phyloP scores from a whole-genome alignment of 2,329 filamentous ascomycete species.

The Zasmidium citrigriseum region DNA sequence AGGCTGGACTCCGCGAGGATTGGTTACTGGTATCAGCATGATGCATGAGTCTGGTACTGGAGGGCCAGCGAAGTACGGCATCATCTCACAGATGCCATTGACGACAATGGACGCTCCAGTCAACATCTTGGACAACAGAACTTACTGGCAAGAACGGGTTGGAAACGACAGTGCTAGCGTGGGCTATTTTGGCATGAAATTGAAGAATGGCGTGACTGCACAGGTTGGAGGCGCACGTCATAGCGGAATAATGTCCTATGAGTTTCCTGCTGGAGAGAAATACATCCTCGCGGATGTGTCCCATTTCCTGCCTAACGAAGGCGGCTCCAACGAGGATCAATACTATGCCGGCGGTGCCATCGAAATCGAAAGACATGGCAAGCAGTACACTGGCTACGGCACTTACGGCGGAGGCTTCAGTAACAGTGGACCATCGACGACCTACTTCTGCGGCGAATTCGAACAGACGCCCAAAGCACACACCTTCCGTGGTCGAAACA shows the following conservation, averaged over 20 bases:
- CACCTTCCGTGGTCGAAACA: constrained; percentile 36
- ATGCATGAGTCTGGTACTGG: constrained; percentile 69
- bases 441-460: constrained; percentile 65
- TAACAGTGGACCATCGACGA: constrained; percentile 52
- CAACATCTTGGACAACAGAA: constrained; percentile 42
- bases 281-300: constrained; percentile 64
- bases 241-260: constrained; percentile 63
- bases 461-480: constrained; percentile 42
- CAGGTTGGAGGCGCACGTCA: constrained; percentile 60
- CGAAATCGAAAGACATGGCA: constrained; percentile 47
- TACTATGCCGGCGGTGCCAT: constrained; percentile 62
- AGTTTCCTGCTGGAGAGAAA: constrained; percentile 51
- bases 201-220: constrained; percentile 58
- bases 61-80: constrained; percentile 69
- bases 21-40: constrained; percentile 41
- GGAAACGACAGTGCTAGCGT: constrained; percentile 51
- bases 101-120: constrained; percentile 45
- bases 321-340: constrained; percentile 48
- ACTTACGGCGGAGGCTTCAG: constrained; percentile 68
- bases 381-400: constrained; percentile 58
- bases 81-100: constrained; percentile 54
- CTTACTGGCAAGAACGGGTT: constrained; percentile 40
- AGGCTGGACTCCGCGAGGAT: constrained; percentile 39
- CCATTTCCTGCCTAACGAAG: constrained; percentile 60
- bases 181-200: constrained; percentile 61